Evolutionary conservation across 208 protist species (phyloP).

Genomic region (Acanthamoeba healyi): DNA sequence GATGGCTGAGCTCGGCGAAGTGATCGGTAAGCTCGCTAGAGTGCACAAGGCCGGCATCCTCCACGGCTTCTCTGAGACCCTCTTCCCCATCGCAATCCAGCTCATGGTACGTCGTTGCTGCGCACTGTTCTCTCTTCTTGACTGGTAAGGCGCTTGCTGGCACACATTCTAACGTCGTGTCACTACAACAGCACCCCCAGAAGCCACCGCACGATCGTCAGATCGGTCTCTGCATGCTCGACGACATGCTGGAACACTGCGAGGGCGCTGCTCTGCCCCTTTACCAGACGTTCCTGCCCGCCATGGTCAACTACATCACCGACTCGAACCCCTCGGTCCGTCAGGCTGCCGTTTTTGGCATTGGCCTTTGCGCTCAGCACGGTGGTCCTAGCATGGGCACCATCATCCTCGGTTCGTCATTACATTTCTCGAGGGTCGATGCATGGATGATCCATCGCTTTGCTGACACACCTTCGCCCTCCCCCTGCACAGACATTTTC

Average conservation of each 20-base stretch:
- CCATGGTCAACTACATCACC: slow-evolving; percentile 60
- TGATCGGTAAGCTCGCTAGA: slow-evolving; percentile 80
- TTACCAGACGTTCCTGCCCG: slow-evolving; percentile 18
- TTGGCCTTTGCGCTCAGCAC: slow-evolving; percentile 86
- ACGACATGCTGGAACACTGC: slow-evolving; percentile 87
- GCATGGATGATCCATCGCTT: too few relatives aligned
- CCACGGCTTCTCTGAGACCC: slow-evolving; percentile 17
- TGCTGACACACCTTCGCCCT: background rate
- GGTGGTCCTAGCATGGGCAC: slow-evolving; percentile 70
- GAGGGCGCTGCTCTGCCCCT: slow-evolving; percentile 73
- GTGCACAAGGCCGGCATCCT: slow-evolving; percentile 56
- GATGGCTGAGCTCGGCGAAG: slow-evolving; percentile 68
- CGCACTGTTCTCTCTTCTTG: background rate
- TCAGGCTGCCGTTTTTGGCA: slow-evolving; percentile 90
- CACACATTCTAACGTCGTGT: background rate
- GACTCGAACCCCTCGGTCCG: slow-evolving; percentile 83
- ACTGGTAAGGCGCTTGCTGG: too few relatives aligned
- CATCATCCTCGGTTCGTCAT: slow-evolving; percentile 26
- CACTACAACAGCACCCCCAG: slow-evolving; percentile 34
- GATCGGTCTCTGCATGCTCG: slow-evolving; percentile 86
- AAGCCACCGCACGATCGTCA: slow-evolving; percentile 75
- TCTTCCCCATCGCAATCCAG: slow-evolving; percentile 29
- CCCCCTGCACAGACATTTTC: slow-evolving; percentile 48
- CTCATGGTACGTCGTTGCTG: slow-evolving; percentile 11
- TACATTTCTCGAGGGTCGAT: too few relatives aligned